phyloP scores from a whole-genome alignment of 345 rosid genomes.

The Carallia pectinifolia region DNA sequence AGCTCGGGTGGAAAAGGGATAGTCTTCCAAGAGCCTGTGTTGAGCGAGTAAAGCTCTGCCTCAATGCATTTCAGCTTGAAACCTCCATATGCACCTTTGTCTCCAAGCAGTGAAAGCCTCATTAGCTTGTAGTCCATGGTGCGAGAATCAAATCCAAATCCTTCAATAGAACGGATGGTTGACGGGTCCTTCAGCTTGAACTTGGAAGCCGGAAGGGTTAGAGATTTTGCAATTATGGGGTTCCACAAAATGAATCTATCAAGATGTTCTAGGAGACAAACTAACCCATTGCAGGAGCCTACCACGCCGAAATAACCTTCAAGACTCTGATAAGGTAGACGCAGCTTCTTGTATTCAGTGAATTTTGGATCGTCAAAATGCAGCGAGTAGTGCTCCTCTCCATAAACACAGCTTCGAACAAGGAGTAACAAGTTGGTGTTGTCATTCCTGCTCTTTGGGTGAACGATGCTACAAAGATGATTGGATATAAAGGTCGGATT shows the following conservation, averaged over 20 bases:
- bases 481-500: not conserved
- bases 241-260: not conserved
- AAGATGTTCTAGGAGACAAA: not conserved
- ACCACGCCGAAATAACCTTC: not conserved
- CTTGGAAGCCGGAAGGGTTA: not conserved
- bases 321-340: not conserved
- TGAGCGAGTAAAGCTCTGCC: constrained; percentile 5
- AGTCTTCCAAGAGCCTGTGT: not conserved
- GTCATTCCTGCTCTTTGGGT: not conserved
- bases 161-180: not conserved
- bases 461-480: not conserved
- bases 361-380: not conserved
- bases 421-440: not conserved
- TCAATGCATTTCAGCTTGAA: not conserved
- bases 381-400: not conserved
- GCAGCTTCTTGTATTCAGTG: not conserved
- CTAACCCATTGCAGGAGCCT: constrained; percentile 3
- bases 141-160: constrained; percentile 6
- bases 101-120: not conserved
- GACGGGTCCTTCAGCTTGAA: not conserved
- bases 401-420: not conserved
- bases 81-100: not conserved
- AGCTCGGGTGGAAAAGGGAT: not conserved
- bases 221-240: not conserved
- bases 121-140: constrained; percentile 3